Evolutionary conservation across 2,329 filamentous ascomycete genomes (phyloP).

Genomic region (Penicillium decumbens): DNA sequence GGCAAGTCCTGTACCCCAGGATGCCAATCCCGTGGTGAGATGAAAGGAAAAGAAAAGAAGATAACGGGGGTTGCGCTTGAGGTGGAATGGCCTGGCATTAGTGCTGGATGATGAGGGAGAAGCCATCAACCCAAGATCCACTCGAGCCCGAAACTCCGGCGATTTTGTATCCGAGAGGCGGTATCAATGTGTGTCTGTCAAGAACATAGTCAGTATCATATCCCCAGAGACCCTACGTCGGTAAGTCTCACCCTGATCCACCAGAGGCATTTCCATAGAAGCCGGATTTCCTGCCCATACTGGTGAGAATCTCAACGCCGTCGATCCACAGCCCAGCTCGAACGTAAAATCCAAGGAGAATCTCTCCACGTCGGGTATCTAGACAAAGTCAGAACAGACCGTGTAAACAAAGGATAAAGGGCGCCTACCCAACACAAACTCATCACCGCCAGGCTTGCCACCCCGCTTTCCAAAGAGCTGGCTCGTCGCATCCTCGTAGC

Average conservation of each 20-base stretch:
- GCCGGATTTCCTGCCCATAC: slow-evolving; percentile 75
- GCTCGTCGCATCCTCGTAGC: slow-evolving; percentile 79
- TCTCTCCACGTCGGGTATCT: slow-evolving; percentile 75
- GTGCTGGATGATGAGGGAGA: slow-evolving; percentile 73
- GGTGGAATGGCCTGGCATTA: slow-evolving; percentile 37
- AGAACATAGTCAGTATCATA: slow-evolving; percentile 8
- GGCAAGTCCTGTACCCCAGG: slow-evolving; percentile 5
- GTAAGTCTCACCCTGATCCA: slow-evolving; percentile 68
- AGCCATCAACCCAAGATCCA: slow-evolving; percentile 76
- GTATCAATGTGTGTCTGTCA: slow-evolving; percentile 75
- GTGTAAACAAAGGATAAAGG: too few species aligned
- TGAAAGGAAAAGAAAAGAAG: not conserved
- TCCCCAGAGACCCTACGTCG: too few species aligned
- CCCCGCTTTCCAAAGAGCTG: slow-evolving; percentile 83
- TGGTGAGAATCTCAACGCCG: slow-evolving; percentile 84
- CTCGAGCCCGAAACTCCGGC: slow-evolving; percentile 82
- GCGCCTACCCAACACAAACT: slow-evolving; percentile 62
- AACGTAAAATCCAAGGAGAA: slow-evolving; percentile 79
- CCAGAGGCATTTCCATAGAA: slow-evolving; percentile 77
- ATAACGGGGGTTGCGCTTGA: not conserved
- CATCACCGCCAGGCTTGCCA: slow-evolving; percentile 63
- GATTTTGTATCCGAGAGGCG: slow-evolving; percentile 81
- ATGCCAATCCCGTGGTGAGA: slow-evolving; percentile 1
- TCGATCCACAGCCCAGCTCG: slow-evolving; percentile 77
- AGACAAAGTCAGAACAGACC: too few species aligned